A percentile compares a stretch with the other conserved stretches of the same genome.
Conservation (phyloP, 1,139 yeast genomes). For the Candida sp. region DNA sequence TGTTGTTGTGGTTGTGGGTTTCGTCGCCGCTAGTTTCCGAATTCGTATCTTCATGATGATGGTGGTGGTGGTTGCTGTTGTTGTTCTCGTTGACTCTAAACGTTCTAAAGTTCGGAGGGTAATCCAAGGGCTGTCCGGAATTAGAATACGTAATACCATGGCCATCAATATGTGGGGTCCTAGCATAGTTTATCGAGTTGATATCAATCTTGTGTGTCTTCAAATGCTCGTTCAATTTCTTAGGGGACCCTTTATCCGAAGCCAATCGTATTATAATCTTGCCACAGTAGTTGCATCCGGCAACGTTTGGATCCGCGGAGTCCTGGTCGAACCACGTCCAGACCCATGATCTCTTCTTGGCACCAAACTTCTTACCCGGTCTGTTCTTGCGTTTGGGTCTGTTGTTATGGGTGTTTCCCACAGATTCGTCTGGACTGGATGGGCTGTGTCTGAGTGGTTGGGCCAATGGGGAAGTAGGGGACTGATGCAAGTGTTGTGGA, state of each 20-base stretch:
- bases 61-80: neutral
- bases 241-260: constrained; percentile 63
- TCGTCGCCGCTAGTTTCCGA: neutral
- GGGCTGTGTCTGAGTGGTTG: constrained; percentile 2
- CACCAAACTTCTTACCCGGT: constrained; percentile 60
- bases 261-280: constrained; percentile 50
- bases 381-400: constrained; percentile 38
- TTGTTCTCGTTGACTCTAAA: neutral
- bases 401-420: neutral
- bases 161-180: constrained; percentile 44
- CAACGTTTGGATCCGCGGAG: constrained; percentile 48
- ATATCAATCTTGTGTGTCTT: constrained; percentile 55
- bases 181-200: constrained; percentile 36
- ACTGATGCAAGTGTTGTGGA: constrained; percentile 5
- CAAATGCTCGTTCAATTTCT: constrained; percentile 60
- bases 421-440: neutral
- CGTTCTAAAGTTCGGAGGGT: constrained; percentile 12
- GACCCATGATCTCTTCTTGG: constrained; percentile 64
- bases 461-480: constrained; percentile 10
- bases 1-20: neutral
- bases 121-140: constrained; percentile 28
- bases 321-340: constrained; percentile 67
- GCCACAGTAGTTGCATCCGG: constrained; percentile 59
- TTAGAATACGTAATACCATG: constrained; percentile 37
- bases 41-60: neutral